These are phyloP conservation scores for Xylaria nigripes DNA, from an alignment of 495 filamentous ascomycete genomes.

Conservation along the genomic window DNA sequence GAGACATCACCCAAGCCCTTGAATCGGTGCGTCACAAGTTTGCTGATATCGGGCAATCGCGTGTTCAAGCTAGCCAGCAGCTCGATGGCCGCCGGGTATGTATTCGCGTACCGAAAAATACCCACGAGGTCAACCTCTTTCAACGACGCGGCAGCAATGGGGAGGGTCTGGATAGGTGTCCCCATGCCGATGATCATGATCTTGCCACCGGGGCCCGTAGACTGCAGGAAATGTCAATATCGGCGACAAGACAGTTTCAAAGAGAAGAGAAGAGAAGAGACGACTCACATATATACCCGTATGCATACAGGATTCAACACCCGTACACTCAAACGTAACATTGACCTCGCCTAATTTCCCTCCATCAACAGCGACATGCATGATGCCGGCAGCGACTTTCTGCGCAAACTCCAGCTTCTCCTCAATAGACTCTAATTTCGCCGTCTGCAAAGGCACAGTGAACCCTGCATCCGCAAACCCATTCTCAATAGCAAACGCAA, in stretches of 20 bases:
- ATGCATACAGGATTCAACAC: constrained; percentile 78
- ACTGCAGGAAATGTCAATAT: constrained; percentile 25
- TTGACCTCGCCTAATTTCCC: constrained; percentile 51
- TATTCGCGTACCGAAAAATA: constrained; percentile 83
- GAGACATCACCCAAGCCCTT: constrained; percentile 37
- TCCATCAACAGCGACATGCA: constrained; percentile 28
- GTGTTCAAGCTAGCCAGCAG: constrained; percentile 52
- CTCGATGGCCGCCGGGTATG: constrained; percentile 69
- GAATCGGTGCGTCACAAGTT: constrained; percentile 66
- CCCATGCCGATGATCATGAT: constrained; percentile 95
- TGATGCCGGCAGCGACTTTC: constrained; percentile 48
- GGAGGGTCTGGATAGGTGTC: constrained; percentile 75
- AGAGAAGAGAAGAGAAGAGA: neutral
- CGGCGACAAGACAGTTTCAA: too few relatives aligned
- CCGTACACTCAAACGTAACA: constrained; percentile 89
- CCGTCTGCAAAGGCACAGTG: constrained; percentile 51
- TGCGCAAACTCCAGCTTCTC: constrained; percentile 56
- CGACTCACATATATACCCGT: constrained; percentile 67
- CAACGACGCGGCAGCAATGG: constrained; percentile 74
- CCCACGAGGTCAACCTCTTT: constrained; percentile 91
- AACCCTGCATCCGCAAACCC: constrained; percentile 56
- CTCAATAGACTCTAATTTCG: constrained; percentile 45
- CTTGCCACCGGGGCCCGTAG: constrained; percentile 67
- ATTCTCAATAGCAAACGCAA: constrained; percentile 63
- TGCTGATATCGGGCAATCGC: constrained; percentile 47